Percentiles rank a stretch among this genome's conserved stretches.
These are phyloP conservation scores for Penicillium mononematosum DNA, from an alignment of 495 filamentous ascomycete species.

Conservation along the genomic window DNA sequence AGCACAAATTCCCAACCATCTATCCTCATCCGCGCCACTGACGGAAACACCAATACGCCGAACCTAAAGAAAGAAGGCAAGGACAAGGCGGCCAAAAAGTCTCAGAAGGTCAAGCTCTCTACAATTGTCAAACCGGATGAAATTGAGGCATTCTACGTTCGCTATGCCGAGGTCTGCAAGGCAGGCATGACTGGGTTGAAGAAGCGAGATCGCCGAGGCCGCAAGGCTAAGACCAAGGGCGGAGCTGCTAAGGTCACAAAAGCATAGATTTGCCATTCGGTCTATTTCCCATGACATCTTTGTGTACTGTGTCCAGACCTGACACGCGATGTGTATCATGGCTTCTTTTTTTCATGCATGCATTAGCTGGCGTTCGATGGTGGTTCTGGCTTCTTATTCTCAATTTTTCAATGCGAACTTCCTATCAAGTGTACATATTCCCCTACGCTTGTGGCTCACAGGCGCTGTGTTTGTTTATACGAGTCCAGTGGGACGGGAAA, in stretches of 20 bases:
- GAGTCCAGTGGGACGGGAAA: not conserved
- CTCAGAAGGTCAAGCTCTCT: constrained; percentile 72
- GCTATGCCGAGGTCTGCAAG: constrained; percentile 93
- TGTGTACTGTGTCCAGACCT: constrained; percentile 4
- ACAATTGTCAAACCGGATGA: constrained; percentile 76
- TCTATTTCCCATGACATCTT: constrained; percentile 4
- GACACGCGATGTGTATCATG: constrained; percentile 8
- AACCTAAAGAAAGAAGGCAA: constrained; percentile 36
- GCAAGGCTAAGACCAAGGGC: constrained; percentile 64
- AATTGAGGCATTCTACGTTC: constrained; percentile 75
- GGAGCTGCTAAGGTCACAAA: constrained; percentile 52
- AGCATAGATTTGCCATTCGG: constrained; percentile 32
- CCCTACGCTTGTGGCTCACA: constrained; percentile 11
- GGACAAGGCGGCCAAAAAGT: constrained; percentile 30
- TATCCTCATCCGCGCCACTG: constrained; percentile 79
- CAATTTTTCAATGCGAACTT: constrained; percentile 17
- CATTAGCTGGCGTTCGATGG: constrained; percentile 31
- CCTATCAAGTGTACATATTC: constrained; percentile 26
- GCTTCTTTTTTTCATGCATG: constrained; percentile 20
- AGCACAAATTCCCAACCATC: constrained; percentile 46
- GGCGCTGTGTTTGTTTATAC: constrained; percentile 10
- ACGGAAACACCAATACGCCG: constrained; percentile 56
- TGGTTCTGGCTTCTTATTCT: constrained; percentile 16
- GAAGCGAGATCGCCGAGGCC: constrained; percentile 88
- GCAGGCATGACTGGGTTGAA: constrained; percentile 83